Evolutionary conservation across 2,329 filamentous ascomycete genomes (phyloP).

Genomic region (Paecilomyces sp.): DNA sequence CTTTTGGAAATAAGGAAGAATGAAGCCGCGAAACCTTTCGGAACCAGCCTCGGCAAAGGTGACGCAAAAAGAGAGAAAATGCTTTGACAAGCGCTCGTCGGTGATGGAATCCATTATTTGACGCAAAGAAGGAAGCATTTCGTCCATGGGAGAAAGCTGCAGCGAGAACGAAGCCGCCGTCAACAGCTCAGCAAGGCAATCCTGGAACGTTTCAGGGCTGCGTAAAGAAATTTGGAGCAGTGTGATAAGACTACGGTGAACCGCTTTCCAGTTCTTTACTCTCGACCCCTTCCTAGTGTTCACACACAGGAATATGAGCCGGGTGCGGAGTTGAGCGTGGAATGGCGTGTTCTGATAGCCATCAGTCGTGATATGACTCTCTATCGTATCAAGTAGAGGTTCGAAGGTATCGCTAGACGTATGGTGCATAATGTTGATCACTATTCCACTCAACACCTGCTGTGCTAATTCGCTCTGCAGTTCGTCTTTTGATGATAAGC

Average conservation of each 20-base stretch:
- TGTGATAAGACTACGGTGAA: constrained; percentile 52
- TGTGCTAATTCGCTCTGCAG: constrained; percentile 30
- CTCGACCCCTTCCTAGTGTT: constrained; percentile 74
- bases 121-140: constrained; percentile 63
- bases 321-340: constrained; percentile 33
- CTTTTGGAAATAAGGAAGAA: constrained; percentile 75
- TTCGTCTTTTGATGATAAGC: constrained; percentile 21
- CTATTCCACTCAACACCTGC: constrained; percentile 65
- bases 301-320: constrained; percentile 54
- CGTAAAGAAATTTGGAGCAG: constrained; percentile 40
- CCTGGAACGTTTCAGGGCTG: constrained; percentile 15
- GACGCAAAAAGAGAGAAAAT: constrained; percentile 81
- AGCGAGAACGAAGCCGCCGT: constrained; percentile 57
- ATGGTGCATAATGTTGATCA: constrained; percentile 79
- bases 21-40: constrained; percentile 69
- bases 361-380: constrained; percentile 39
- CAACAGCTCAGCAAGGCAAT: constrained; percentile 31
- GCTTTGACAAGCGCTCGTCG: constrained; percentile 57
- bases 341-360: constrained; percentile 29
- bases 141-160: constrained; percentile 70
- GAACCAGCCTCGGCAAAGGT: constrained; percentile 68
- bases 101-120: constrained; percentile 59
- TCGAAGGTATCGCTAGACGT: constrained; percentile 66
- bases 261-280: constrained; percentile 61
- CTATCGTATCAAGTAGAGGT: constrained; percentile 57